Evolutionary conservation across 495 filamentous ascomycete genomes (phyloP).

Genomic region (Astrocystis sublimbata): DNA sequence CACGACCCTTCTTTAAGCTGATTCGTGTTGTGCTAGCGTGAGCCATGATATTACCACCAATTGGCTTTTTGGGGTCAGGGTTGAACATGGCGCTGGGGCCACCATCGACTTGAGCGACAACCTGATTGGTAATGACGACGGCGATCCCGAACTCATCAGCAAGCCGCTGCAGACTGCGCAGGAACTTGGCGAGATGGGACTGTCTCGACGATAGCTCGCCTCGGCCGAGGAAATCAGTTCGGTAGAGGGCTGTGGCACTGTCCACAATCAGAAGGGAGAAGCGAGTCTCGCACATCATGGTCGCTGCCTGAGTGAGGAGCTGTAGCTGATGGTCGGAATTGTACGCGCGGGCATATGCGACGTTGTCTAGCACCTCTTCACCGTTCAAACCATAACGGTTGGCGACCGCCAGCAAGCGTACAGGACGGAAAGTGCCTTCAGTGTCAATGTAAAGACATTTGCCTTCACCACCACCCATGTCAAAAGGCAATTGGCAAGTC

Average conservation of each 20-base stretch:
- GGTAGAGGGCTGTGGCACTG: conserved; percentile 89
- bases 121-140: conserved; percentile 98
- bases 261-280: conserved; percentile 96
- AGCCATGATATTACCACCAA: conserved; percentile 98
- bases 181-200: conserved; percentile 93
- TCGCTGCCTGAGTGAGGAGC: conserved; percentile 88
- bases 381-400: conserved; percentile 92
- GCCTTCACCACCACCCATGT: conserved; percentile 98
- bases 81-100: conserved; percentile 97
- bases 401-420: conserved; percentile 85
- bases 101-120: conserved; percentile 96
- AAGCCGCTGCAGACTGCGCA: conserved; percentile 89
- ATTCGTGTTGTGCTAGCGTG: conserved; percentile 90
- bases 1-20: conserved; percentile 91
- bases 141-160: conserved; percentile 98
- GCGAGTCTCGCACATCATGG: conserved; percentile 99
- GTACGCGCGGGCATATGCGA: conserved; percentile 96
- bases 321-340: conserved; percentile 98
- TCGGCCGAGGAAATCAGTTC: conserved; percentile 92
- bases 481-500: conserved; percentile 94
- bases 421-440: conserved; percentile 94
- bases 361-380: conserved; percentile 96
- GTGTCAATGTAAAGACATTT: conserved; percentile 99
- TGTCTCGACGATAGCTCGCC: conserved; percentile 90
- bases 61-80: conserved; percentile 97